phyloP scores from a whole-genome alignment of 352 stramenopile species.

The Phytophthora cajani region DNA sequence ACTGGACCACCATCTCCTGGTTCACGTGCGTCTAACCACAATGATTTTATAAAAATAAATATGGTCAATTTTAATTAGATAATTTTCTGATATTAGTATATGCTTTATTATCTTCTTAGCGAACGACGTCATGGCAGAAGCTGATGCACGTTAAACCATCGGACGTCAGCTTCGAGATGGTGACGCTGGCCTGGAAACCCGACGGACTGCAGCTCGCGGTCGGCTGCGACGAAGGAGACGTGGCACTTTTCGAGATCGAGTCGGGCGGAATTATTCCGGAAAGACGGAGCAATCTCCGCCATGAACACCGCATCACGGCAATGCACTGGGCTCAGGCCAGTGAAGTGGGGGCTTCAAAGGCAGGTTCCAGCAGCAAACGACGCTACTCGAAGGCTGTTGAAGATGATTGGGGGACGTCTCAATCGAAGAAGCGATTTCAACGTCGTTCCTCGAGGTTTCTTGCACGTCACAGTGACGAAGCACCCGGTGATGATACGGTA shows the following conservation, averaged over 20 bases:
- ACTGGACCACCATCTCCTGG: slow-evolving; percentile 67
- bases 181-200: slow-evolving; percentile 66
- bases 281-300: slow-evolving; percentile 42
- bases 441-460: slow-evolving; percentile 47
- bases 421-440: slow-evolving; percentile 38
- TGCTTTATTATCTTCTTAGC: slow-evolving; percentile 37
- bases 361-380: slow-evolving; percentile 14
- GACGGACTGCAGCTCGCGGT: slow-evolving; percentile 72
- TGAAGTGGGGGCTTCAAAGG: background rate
- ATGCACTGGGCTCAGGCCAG: slow-evolving; percentile 59
- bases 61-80: background rate
- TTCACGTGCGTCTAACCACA: slow-evolving; percentile 61
- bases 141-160: slow-evolving; percentile 73
- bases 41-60: background rate
- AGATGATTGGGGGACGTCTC: slow-evolving; percentile 14
- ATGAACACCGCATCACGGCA: slow-evolving; percentile 52
- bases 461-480: background rate
- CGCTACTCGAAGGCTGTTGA: background rate
- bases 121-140: slow-evolving; percentile 79
- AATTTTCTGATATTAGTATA: background rate
- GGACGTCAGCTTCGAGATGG: slow-evolving; percentile 62
- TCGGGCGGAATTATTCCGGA: slow-evolving; percentile 43
- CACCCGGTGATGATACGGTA: slow-evolving; percentile 33
- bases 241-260: slow-evolving; percentile 77
- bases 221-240: slow-evolving; percentile 69